Percentiles rank a stretch among this genome's conserved stretches.
phyloP scores from a whole-genome alignment of 805 yeast genomes.

The Schwanniomyces sp. region DNA sequence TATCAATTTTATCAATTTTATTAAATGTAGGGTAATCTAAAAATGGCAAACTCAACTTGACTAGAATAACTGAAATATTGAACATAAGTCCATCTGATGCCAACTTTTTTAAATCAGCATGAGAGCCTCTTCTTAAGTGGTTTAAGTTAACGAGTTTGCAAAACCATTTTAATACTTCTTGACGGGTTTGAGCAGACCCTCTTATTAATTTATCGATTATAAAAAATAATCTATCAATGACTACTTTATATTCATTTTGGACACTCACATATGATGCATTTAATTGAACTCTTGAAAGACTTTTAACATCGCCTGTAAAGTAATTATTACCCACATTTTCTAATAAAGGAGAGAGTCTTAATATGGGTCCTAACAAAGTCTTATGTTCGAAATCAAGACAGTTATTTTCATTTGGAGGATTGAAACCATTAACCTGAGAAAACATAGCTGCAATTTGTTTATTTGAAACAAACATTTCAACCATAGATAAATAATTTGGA shows the following conservation, averaged over 20 bases:
- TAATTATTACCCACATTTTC: conserved; percentile 47
- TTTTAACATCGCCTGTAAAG: conserved; percentile 30
- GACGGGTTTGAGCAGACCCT: conserved; percentile 65
- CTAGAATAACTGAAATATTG: conserved; percentile 66
- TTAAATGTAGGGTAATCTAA: conserved; percentile 57
- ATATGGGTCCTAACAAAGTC: conserved; percentile 75
- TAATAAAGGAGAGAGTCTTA: conserved; percentile 72
- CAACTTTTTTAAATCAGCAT: conserved; percentile 63
- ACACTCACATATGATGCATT: conserved; percentile 56
- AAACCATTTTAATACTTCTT: conserved; percentile 64
- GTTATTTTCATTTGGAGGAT: conserved; percentile 38
- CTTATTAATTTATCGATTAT: conserved; percentile 75
- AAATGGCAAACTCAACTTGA: conserved; percentile 81
- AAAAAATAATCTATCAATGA: conserved; percentile 62
- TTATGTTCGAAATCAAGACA: conserved; percentile 57
- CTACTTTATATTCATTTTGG: conserved; percentile 60
- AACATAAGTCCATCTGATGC: conserved; percentile 82
- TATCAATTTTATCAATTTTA: conserved; percentile 77
- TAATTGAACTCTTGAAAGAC: conserved; percentile 35
- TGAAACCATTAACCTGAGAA: conserved; percentile 56
- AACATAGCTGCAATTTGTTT: conserved; percentile 63
- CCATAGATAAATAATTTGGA: conserved; percentile 52
- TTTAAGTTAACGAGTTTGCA: conserved; percentile 74
- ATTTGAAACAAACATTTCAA: conserved; percentile 56
- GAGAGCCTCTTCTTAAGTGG: conserved; percentile 85